A percentile compares a stretch with the other conserved stretches of the same genome.
Conservation (phyloP, 768 basidiomycete species). For the Leccinum subtestaceum region DNA sequence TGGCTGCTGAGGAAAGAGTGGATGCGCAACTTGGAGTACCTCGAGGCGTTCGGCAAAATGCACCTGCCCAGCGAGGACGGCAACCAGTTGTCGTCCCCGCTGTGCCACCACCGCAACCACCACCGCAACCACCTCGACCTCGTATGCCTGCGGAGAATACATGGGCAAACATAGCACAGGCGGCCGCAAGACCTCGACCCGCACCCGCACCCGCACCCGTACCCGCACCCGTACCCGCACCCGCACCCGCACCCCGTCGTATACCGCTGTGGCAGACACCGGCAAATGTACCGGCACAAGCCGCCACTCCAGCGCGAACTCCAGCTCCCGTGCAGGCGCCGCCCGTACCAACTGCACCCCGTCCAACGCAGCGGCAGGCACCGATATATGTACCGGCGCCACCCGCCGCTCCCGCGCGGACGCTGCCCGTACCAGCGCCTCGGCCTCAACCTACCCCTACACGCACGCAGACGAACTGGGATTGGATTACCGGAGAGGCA, state of each 20-base stretch:
- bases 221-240: not conserved
- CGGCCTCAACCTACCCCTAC: not conserved
- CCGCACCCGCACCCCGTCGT: not conserved
- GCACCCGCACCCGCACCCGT: too few relatives aligned
- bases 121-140: not conserved
- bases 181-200: not conserved
- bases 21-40: slow-evolving; percentile 34
- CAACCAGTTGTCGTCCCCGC: not conserved
- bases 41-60: slow-evolving; percentile 32
- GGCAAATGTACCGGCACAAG: not conserved
- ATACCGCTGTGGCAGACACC: not conserved
- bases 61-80: slow-evolving; percentile 13
- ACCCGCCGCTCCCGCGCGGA: not conserved
- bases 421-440: not conserved
- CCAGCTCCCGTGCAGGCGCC: not conserved
- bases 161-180: not conserved
- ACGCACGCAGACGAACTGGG: slow-evolving; percentile 5
- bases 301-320: not conserved
- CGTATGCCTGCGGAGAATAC: not conserved
- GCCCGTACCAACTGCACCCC: not conserved
- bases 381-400: not conserved
- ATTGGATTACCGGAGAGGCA: not conserved
- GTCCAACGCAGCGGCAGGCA: not conserved
- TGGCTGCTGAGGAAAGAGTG: slow-evolving; percentile 45
- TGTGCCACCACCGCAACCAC: not conserved